These are phyloP conservation scores for Neurospora pannonica DNA, from an alignment of 495 filamentous ascomycete genomes.

Conservation along the genomic window DNA sequence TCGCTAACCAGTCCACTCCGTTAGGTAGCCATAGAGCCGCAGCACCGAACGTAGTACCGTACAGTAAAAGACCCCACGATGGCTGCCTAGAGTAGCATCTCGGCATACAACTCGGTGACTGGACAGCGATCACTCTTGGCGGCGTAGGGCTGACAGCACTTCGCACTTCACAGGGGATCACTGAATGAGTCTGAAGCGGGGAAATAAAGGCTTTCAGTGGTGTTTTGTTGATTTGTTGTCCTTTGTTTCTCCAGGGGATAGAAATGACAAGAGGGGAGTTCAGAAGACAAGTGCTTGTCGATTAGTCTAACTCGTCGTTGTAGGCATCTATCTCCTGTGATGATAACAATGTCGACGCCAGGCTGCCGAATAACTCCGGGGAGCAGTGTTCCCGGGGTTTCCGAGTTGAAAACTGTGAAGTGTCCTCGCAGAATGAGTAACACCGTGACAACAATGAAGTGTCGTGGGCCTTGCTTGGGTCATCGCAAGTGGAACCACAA, in stretches of 20 bases:
- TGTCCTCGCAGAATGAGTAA: too few relatives aligned
- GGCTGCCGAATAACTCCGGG: neutral
- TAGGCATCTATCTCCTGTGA: neutral
- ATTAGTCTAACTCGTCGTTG: neutral
- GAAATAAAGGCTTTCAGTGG: neutral
- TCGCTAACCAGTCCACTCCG: neutral
- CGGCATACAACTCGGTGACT: neutral
- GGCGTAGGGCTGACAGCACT: neutral
- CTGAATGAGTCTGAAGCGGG: neutral
- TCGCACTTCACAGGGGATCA: neutral
- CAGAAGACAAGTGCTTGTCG: neutral
- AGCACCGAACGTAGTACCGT: too few relatives aligned
- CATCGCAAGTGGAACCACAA: neutral
- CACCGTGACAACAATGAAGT: neutral
- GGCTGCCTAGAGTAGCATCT: neutral
- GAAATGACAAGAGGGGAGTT: neutral
- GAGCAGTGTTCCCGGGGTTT: too few relatives aligned
- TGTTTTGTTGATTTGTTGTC: neutral
- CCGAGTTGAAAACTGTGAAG: neutral
- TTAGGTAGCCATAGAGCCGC: too few relatives aligned
- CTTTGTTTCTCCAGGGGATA: neutral
- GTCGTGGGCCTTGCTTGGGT: neutral
- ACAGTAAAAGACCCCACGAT: neutral
- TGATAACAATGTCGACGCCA: neutral
- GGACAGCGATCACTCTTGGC: neutral